A percentile compares a stretch with the other conserved stretches of the same genome.
Evolutionary conservation across 2,329 filamentous ascomycete species (phyloP).

Genomic region (Aphanocladium album): DNA sequence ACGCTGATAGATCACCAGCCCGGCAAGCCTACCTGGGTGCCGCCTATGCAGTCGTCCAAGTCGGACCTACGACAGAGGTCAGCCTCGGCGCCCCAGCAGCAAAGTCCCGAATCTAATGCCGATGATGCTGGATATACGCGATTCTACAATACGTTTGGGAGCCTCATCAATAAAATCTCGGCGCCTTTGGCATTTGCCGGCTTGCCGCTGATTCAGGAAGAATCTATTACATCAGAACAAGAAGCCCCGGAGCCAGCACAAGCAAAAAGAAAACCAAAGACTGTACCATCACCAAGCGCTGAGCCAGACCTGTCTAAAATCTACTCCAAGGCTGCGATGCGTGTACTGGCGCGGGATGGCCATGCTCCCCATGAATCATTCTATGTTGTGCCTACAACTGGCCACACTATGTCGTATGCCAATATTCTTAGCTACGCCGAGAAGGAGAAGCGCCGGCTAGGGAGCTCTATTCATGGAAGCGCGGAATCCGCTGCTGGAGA

Average conservation of each 20-base stretch:
- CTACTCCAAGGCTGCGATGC: slow-evolving; percentile 79
- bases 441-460: slow-evolving; percentile 59
- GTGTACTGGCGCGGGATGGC: slow-evolving; percentile 67
- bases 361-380: slow-evolving; percentile 70
- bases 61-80: slow-evolving; percentile 23
- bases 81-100: slow-evolving; percentile 22
- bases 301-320: slow-evolving; percentile 77
- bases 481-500: slow-evolving; percentile 43
- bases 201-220: slow-evolving; percentile 65
- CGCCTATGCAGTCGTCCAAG: slow-evolving; percentile 30
- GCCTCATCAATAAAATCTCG: slow-evolving; percentile 80
- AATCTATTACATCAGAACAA: slow-evolving; percentile 26
- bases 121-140: slow-evolving; percentile 77
- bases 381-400: slow-evolving; percentile 88
- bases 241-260: slow-evolving; percentile 34
- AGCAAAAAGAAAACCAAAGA: slow-evolving; percentile 33
- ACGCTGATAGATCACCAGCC: slow-evolving; percentile 48
- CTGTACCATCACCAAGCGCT: slow-evolving; percentile 26
- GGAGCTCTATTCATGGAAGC: slow-evolving; percentile 45
- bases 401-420: slow-evolving; percentile 88
- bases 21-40: slow-evolving; percentile 50
- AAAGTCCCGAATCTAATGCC: slow-evolving; percentile 19
- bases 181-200: slow-evolving; percentile 91
- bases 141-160: slow-evolving; percentile 91
- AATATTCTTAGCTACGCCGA: slow-evolving; percentile 72